phyloP scores from a whole-genome alignment of 2,329 filamentous ascomycete species.

The Diplocarpon rosae region DNA sequence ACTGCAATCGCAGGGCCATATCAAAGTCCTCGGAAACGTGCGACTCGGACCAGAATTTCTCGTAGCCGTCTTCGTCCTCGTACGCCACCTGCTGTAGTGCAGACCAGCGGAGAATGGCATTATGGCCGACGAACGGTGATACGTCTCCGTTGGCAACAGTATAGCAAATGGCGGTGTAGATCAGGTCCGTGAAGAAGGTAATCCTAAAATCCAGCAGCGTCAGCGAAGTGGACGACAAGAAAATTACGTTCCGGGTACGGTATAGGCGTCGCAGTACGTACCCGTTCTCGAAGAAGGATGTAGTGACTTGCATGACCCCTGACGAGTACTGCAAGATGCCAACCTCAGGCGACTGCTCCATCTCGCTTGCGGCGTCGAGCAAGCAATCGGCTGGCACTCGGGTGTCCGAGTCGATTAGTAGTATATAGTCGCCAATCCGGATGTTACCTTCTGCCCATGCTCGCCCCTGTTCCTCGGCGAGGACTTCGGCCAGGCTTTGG shows the following conservation, averaged over 20 bases:
- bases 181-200: conserved; percentile 69
- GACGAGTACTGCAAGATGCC: conserved; percentile 63
- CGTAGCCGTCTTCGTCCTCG: conserved; percentile 37
- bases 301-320: conserved; percentile 66
- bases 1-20: conserved; percentile 61
- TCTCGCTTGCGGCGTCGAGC: conserved; percentile 45
- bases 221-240: not conserved
- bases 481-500: conserved; percentile 36
- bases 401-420: conserved; percentile 60
- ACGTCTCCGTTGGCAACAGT: conserved; percentile 61
- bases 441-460: conserved; percentile 51
- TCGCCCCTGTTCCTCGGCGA: conserved; percentile 37
- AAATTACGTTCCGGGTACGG: not conserved
- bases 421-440: conserved; percentile 50
- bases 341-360: conserved; percentile 58
- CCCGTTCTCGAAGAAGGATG: conserved; percentile 64
- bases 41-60: conserved; percentile 29
- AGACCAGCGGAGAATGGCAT: conserved; percentile 62
- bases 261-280: conserved; percentile 1
- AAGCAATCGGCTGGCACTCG: conserved; percentile 32
- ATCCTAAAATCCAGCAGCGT: conserved; percentile 30
- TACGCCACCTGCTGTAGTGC: conserved; percentile 49
- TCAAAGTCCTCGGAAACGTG: conserved; percentile 68
- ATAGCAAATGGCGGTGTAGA: conserved; percentile 64
- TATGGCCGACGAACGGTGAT: conserved; percentile 58